Percentiles rank a stretch among this genome's conserved stretches.
These are phyloP conservation scores for Colletotrichum sp. DNA, from an alignment of 2,329 filamentous ascomycete species.

Conservation along the genomic window DNA sequence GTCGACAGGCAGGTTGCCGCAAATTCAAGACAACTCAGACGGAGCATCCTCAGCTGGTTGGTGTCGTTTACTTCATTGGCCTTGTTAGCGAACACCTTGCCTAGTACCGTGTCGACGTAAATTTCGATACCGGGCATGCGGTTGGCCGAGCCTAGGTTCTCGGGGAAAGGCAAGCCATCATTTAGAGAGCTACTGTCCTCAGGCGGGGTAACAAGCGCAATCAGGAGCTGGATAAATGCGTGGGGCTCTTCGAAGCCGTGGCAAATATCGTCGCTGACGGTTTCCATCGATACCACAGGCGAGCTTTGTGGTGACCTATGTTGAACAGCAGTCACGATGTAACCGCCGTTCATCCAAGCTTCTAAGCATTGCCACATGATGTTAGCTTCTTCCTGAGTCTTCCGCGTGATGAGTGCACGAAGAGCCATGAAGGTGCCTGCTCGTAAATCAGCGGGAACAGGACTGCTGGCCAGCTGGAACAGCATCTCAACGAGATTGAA, in stretches of 20 bases:
- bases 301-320: constrained; percentile 35
- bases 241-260: constrained; percentile 84
- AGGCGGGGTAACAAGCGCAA: constrained; percentile 72
- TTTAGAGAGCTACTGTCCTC: constrained; percentile 66
- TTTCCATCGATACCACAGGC: constrained; percentile 55
- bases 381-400: constrained; percentile 69
- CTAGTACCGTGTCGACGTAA: constrained; percentile 90
- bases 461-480: constrained; percentile 78
- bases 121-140: constrained; percentile 85
- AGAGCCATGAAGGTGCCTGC: constrained; percentile 85
- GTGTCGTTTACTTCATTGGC: constrained; percentile 69
- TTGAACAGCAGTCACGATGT: constrained; percentile 33
- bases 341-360: constrained; percentile 74
- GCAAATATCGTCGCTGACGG: constrained; percentile 76
- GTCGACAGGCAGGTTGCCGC: constrained; percentile 77
- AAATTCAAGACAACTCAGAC: constrained; percentile 84
- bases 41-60: constrained; percentile 74
- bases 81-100: constrained; percentile 74
- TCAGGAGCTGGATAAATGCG: constrained; percentile 80
- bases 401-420: constrained; percentile 76
- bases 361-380: constrained; percentile 84
- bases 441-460: constrained; percentile 76
- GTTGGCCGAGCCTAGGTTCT: constrained; percentile 78
- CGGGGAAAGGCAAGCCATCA: constrained; percentile 84
- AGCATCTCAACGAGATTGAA: constrained; percentile 77